Percentiles rank a stretch among this genome's conserved stretches.
phyloP scores from a whole-genome alignment of 2,329 filamentous ascomycete genomes.

The Paecilomyces niveus region DNA sequence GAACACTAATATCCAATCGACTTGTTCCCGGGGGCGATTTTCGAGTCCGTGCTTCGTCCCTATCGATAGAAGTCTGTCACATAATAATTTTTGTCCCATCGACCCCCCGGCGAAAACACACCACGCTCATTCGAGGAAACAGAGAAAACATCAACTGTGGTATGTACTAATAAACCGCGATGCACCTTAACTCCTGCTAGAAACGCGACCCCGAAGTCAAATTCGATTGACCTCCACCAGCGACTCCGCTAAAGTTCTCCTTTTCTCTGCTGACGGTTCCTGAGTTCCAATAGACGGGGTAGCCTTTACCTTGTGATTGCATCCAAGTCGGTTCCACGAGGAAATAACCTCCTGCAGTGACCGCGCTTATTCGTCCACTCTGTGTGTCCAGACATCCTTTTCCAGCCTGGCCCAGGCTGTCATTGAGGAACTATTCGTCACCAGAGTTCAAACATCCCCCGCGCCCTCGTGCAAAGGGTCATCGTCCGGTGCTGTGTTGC shows the following conservation, averaged over 20 bases:
- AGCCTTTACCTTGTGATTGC: neutral
- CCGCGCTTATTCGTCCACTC: neutral
- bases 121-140: neutral
- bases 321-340: neutral
- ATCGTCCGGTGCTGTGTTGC: neutral
- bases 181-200: constrained; percentile 1
- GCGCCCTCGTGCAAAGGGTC: neutral
- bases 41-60: neutral
- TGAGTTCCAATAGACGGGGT: neutral
- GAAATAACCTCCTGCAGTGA: neutral
- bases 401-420: neutral
- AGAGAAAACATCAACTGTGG: neutral
- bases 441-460: neutral
- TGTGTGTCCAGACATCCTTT: neutral
- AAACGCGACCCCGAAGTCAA: neutral
- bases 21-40: neutral
- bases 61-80: neutral
- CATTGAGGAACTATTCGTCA: neutral
- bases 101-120: neutral
- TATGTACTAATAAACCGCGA: neutral
- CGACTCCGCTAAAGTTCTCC: neutral
- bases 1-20: neutral
- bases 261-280: neutral
- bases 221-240: neutral
- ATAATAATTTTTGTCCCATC: neutral